phyloP scores from a whole-genome alignment of 495 filamentous ascomycete genomes.

The Penicillium salamii region DNA sequence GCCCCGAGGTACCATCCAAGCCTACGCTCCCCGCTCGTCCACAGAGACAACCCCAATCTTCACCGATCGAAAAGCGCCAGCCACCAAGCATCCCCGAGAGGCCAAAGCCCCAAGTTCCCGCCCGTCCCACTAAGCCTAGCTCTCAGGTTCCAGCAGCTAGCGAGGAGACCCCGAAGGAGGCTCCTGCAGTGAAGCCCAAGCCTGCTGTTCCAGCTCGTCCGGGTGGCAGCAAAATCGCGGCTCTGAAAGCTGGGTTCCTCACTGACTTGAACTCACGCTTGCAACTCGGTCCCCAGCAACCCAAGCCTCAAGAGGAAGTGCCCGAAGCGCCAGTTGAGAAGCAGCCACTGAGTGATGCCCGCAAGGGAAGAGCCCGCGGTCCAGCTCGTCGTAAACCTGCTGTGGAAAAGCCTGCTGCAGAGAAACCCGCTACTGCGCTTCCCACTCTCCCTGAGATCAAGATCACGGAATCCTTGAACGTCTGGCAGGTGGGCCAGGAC shows the following conservation, averaged over 20 bases:
- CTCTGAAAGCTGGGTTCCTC: conserved; percentile 85
- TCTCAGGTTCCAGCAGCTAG: conserved; percentile 37
- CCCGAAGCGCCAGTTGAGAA: conserved; percentile 65
- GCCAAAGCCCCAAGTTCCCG: conserved; percentile 78
- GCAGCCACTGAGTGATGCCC: conserved; percentile 74
- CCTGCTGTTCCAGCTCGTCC: conserved; percentile 80
- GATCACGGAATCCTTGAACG: conserved; percentile 47
- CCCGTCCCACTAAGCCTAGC: conserved; percentile 60
- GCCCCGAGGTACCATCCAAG: conserved; percentile 37
- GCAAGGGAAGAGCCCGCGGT: conserved; percentile 86
- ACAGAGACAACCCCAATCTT: conserved; percentile 36
- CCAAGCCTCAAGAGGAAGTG: conserved; percentile 64
- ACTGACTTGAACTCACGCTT: conserved; percentile 84
- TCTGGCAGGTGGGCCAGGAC: conserved; percentile 50
- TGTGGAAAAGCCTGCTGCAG: conserved; percentile 23
- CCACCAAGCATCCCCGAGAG: conserved; percentile 61
- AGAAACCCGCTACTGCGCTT: conserved; percentile 18
- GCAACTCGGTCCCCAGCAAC: conserved; percentile 73
- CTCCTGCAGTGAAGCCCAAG: conserved; percentile 53
- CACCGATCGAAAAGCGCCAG: conserved; percentile 44
- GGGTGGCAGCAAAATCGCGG: conserved; percentile 78
- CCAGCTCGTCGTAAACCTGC: conserved; percentile 78
- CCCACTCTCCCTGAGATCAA: conserved; percentile 43
- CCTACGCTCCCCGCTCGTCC: conserved; percentile 45
- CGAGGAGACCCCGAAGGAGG: conserved; percentile 30